A percentile compares a stretch with the other conserved stretches of the same genome.
phyloP scores from a whole-genome alignment of 176 grass and related monocot genomes.

The Eleusine indica region DNA sequence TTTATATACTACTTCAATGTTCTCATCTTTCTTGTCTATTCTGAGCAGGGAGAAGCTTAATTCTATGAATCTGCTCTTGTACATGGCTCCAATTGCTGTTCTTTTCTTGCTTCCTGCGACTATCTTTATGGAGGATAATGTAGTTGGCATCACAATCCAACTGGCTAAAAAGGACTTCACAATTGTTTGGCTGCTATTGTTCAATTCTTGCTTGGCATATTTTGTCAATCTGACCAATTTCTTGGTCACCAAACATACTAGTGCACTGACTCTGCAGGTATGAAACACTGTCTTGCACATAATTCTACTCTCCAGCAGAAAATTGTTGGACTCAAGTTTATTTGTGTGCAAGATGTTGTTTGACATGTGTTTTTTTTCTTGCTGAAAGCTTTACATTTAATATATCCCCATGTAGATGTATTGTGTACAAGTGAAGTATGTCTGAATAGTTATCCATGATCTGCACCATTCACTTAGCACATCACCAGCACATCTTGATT shows the following conservation, averaged over 20 bases:
- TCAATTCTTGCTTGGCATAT: slow-evolving; percentile 78
- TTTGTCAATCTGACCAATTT: slow-evolving; percentile 92
- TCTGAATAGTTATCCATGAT: neutral
- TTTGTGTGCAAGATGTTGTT: neutral
- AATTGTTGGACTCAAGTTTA: slow-evolving; percentile 8
- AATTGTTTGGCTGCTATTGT: slow-evolving; percentile 75
- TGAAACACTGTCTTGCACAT: slow-evolving; percentile 20
- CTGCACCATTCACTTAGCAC: neutral
- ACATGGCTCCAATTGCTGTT: slow-evolving; percentile 92
- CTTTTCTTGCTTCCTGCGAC: slow-evolving; percentile 76
- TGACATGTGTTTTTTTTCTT: slow-evolving; percentile 11
- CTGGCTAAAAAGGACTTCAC: slow-evolving; percentile 64
- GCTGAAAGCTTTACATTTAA: slow-evolving; percentile 9
- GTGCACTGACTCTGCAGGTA: slow-evolving; percentile 84
- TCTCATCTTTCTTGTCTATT: slow-evolving; percentile 23
- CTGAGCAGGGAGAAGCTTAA: slow-evolving; percentile 80
- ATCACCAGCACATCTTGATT: slow-evolving; percentile 20
- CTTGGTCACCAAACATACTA: slow-evolving; percentile 93
- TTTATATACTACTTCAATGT: slow-evolving; percentile 18
- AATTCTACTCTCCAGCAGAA: neutral
- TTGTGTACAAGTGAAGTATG: neutral
- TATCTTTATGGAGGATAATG: slow-evolving; percentile 80
- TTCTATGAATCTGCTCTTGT: slow-evolving; percentile 90
- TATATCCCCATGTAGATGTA: neutral
- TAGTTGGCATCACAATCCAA: slow-evolving; percentile 67